Evolutionary conservation across 805 yeast genomes (phyloP).

Genomic region (Schwanniomyces polymorphus): DNA sequence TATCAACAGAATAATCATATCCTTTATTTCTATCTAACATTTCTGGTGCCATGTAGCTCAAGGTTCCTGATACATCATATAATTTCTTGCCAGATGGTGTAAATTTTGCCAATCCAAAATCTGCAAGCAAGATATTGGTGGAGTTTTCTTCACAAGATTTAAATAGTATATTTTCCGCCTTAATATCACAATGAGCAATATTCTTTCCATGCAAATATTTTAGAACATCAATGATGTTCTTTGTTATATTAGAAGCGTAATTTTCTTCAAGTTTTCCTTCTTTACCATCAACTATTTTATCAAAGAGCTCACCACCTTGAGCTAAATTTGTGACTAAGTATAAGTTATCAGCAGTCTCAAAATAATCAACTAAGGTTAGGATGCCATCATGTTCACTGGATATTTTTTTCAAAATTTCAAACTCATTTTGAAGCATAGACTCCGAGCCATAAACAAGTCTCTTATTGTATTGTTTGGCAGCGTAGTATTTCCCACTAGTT

Average conservation of each 20-base stretch:
- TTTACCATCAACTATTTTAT: conserved; percentile 43
- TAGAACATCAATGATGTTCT: conserved; percentile 54
- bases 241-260: conserved; percentile 51
- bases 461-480: conserved; percentile 55
- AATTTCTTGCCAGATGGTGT: conserved; percentile 31
- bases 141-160: conserved; percentile 27
- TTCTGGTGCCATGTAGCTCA: conserved; percentile 78
- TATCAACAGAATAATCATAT: conserved; percentile 63
- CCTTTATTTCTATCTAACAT: conserved; percentile 48
- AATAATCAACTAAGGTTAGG: conserved; percentile 63
- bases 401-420: conserved; percentile 51
- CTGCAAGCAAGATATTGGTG: conserved; percentile 50
- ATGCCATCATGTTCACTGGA: conserved; percentile 54
- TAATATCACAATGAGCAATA: conserved; percentile 69
- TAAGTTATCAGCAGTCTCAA: conserved; percentile 61
- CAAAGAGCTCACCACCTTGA: conserved; percentile 67
- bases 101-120: conserved; percentile 64
- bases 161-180: conserved; percentile 70
- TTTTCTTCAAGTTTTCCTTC: conserved; percentile 44
- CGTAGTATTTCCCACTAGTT: conserved; percentile 44
- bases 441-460: conserved; percentile 54
- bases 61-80: conserved; percentile 62
- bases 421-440: conserved; percentile 56
- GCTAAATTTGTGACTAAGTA: conserved; percentile 68
- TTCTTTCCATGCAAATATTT: conserved; percentile 57